A percentile compares a stretch with the other conserved stretches of the same genome.
Conservation (phyloP, 169 alveolate species). For the Ichthyophthirius multifiliis region DNA sequence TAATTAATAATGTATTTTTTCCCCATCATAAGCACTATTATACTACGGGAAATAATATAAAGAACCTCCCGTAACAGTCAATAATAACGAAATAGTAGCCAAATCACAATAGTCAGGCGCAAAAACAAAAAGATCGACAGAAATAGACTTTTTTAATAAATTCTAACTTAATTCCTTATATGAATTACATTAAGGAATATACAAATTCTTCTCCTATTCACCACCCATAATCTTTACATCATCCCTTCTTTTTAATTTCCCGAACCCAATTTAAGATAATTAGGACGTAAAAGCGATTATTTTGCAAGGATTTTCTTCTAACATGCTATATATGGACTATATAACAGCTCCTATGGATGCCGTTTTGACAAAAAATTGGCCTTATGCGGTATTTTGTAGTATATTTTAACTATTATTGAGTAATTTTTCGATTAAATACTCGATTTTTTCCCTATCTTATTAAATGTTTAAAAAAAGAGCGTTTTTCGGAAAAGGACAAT, state of each 20-base stretch:
- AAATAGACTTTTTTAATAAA: constrained; percentile 41
- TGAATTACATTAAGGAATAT: constrained; percentile 28
- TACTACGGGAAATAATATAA: constrained; percentile 51
- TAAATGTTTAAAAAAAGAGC: constrained; percentile 45
- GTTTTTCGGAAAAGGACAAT: constrained; percentile 54
- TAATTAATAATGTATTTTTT: constrained; percentile 72
- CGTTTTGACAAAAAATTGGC: not conserved
- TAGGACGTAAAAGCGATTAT: constrained; percentile 64
- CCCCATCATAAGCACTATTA: constrained; percentile 42
- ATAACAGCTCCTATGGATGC: constrained; percentile 54
- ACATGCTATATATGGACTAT: constrained; percentile 37
- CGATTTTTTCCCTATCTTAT: constrained; percentile 57
- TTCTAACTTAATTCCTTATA: constrained; percentile 19
- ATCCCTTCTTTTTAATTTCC: constrained; percentile 46
- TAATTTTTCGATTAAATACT: constrained; percentile 48
- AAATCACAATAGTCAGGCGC: constrained; percentile 54
- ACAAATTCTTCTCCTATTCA: constrained; percentile 60
- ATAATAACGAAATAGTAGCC: constrained; percentile 47
- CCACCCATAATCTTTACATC: constrained; percentile 51
- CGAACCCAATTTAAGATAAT: constrained; percentile 59
- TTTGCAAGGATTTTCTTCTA: constrained; percentile 63
- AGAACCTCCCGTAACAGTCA: constrained; percentile 62
- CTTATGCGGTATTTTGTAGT: constrained; percentile 2
- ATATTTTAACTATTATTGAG: constrained; percentile 32
- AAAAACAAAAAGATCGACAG: constrained; percentile 59